Conservation (phyloP, 23 red algal genomes). For the Cyanidioschyzon merolae region DNA sequence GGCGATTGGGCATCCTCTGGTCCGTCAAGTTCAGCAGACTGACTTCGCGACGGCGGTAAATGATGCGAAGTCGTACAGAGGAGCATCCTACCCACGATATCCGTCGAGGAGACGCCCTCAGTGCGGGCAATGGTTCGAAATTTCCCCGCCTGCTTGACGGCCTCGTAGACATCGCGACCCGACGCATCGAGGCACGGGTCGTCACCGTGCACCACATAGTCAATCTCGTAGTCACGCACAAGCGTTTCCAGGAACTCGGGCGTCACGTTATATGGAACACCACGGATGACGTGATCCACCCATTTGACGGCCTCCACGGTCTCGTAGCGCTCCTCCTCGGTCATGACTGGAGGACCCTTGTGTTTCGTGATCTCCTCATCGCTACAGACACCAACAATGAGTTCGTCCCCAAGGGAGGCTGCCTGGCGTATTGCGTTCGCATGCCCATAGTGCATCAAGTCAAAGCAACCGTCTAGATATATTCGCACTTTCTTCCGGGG, state of each 20-base stretch:
- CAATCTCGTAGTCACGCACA: constrained; percentile 63
- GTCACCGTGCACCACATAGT: constrained; percentile 95
- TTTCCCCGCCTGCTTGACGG: constrained; percentile 61
- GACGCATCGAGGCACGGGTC: constrained; percentile 76
- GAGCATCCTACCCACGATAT: constrained; percentile 88
- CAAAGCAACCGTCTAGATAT: constrained; percentile 99
- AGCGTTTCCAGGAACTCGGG: constrained; percentile 63
- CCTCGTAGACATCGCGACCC: constrained; percentile 77
- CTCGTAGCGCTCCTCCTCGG: constrained; percentile 61
- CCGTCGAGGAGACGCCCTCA: constrained; percentile 91
- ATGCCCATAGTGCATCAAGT: constrained; percentile 97
- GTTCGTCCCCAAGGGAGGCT: constrained; percentile 67
- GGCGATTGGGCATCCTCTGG: neutral
- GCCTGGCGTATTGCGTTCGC: constrained; percentile 94
- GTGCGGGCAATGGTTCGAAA: constrained; percentile 88
- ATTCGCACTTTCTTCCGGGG: constrained; percentile 51
- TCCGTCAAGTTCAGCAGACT: neutral
- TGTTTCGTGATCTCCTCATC: constrained; percentile 69
- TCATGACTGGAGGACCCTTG: constrained; percentile 97
- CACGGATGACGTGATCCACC: constrained; percentile 81
- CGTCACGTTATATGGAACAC: constrained; percentile 84
- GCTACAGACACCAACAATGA: constrained; percentile 76
- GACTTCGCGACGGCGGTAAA: neutral
- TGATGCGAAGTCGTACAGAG: constrained; percentile 42
- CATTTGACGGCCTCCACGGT: constrained; percentile 90